phyloP scores from a whole-genome alignment of 345 rosid species.

The Turnera subulata region DNA sequence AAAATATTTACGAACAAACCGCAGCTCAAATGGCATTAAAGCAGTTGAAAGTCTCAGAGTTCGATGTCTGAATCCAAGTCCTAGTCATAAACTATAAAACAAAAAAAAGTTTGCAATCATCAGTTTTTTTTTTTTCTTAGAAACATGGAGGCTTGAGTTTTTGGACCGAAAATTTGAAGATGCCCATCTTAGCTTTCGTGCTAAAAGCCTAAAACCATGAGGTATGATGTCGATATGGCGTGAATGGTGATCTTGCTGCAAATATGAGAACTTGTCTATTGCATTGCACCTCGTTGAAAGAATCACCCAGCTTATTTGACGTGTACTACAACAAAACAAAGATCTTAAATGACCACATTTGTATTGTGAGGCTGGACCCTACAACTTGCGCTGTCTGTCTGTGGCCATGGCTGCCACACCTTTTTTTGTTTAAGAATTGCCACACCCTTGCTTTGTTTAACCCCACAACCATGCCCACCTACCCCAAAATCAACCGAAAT shows the following conservation, averaged over 20 bases:
- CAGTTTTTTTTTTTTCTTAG: too few species aligned
- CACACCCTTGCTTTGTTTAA: neutral
- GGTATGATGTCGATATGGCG: conserved; percentile 9
- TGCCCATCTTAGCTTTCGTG: neutral
- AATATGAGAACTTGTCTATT: neutral
- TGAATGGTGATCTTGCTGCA: too few species aligned
- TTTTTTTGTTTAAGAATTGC: neutral
- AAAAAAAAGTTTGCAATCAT: too few species aligned
- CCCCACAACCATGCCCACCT: neutral
- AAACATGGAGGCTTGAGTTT: too few species aligned
- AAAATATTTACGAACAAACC: too few species aligned
- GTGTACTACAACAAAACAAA: conserved; percentile 5
- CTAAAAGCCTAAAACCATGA: neutral
- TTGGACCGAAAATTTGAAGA: neutral
- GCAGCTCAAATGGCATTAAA: too few species aligned
- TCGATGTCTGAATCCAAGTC: too few species aligned
- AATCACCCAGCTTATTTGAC: neutral
- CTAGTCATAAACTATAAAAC: too few species aligned
- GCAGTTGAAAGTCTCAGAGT: too few species aligned
- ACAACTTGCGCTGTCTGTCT: neutral
- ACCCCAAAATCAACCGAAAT: neutral
- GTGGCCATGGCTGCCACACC: neutral
- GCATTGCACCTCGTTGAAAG: conserved; percentile 10
- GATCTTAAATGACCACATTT: conserved; percentile 4
- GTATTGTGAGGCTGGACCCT: conserved; percentile 3